A percentile compares a stretch with the other conserved stretches of the same genome.
phyloP scores from a whole-genome alignment of 2,329 filamentous ascomycete species.

The Xylaria sp. region DNA sequence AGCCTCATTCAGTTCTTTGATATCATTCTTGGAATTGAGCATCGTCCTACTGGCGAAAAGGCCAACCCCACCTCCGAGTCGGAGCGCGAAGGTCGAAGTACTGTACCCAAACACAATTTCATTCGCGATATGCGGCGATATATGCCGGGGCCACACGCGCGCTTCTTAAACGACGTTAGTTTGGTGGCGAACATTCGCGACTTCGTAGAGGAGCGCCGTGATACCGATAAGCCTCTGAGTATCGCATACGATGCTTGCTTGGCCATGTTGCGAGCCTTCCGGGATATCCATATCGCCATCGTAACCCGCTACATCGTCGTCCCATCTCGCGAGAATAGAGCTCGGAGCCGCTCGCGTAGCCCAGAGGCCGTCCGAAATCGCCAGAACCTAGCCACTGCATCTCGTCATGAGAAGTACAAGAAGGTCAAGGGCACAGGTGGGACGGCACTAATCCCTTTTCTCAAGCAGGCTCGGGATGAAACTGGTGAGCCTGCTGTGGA shows the following conservation, averaged over 20 bases:
- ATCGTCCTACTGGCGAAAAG: constrained; percentile 86
- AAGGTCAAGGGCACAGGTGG: constrained; percentile 90
- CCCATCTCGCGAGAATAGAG: constrained; percentile 80
- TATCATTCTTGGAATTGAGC: constrained; percentile 86
- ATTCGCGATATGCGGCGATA: constrained; percentile 97
- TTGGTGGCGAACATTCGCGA: constrained; percentile 86
- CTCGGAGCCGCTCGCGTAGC: constrained; percentile 68
- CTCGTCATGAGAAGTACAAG: constrained; percentile 58
- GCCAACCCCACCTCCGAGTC: constrained; percentile 56
- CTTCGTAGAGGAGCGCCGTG: constrained; percentile 73
- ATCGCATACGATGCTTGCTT: constrained; percentile 92
- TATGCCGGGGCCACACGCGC: constrained; percentile 93
- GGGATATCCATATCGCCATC: constrained; percentile 95
- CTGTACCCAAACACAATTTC: constrained; percentile 79
- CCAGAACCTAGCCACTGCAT: constrained; percentile 71
- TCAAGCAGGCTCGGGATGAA: constrained; percentile 96
- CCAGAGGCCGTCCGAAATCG: constrained; percentile 60
- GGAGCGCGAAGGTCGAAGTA: constrained; percentile 55
- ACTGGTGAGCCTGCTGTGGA: constrained; percentile 90
- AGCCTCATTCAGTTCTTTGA: constrained; percentile 98
- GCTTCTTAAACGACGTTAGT: constrained; percentile 84
- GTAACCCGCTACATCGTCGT: constrained; percentile 96
- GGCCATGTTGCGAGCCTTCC: constrained; percentile 73
- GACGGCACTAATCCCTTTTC: constrained; percentile 91
- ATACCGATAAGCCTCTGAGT: constrained; percentile 70